Base-by-base conservation (phyloP, 129 eudicot genomes). In the Centrapalus pauciflorus region DNA sequence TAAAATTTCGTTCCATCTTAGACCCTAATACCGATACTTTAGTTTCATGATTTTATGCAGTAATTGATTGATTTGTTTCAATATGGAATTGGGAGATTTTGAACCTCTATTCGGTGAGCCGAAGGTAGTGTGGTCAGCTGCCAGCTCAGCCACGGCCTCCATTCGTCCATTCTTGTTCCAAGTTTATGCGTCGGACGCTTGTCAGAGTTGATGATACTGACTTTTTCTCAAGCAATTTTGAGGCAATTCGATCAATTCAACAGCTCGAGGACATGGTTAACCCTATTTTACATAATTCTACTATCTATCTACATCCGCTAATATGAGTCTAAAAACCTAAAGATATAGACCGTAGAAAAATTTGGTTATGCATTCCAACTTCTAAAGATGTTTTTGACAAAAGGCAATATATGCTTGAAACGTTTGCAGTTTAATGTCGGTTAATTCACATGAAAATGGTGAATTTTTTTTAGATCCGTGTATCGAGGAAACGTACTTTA, bases 231-330 rank as follows among this genome's bases (percentile, higher is more conserved):
- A 78, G 58, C 73, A 83, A 76, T 26, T 86, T 78, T 77, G 69
- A 70, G 68, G 73, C 83, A 28, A 14, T 68, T 63, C 83, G 80
- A 40, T 78, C 90, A 5, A 67, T 70, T 51, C 67, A 62, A 37
- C 84, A 85, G 77, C 90, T 85, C 2, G 84, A 89, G 49, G 86
- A 85, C 77, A 60, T 89, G 96, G 96, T 89, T 17, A 66, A 35
- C 32, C 34, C 51, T 23, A 6, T n/a, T 70, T 46, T 28, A 19
- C 61, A 5, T 20, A 2, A 19, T 32, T 51, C 30, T 34, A 7
- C 20, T 12, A 57, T 19, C 21, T 30, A 4, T 57, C 26, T 45
- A n/a, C 21, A 4, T 48, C 19, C 5, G 4, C 34, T 3, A 10
- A 7, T 40, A 14, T 21, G 32, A 66, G 48, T 30, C 21, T 21